Conservation (phyloP, 768 basidiomycete species). For the Mycena filopes region DNA sequence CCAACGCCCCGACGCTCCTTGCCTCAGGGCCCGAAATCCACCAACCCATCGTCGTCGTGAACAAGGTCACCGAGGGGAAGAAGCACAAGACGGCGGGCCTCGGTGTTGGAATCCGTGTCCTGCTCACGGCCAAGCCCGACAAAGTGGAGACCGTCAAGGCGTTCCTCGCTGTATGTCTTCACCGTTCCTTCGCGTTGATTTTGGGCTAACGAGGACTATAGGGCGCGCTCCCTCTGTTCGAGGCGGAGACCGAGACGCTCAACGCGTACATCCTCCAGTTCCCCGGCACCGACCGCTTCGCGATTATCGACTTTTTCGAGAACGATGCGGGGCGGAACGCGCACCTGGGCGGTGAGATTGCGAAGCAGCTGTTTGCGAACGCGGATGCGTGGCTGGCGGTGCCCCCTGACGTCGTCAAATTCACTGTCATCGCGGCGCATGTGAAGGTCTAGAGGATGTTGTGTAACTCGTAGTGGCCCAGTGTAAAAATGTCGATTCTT, state of each 20-base stretch:
- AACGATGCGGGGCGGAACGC: constrained; percentile 44
- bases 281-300: constrained; percentile 48
- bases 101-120: constrained; percentile 44
- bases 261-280: constrained; percentile 53
- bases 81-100: constrained; percentile 40
- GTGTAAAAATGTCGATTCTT: not conserved
- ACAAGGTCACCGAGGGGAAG: constrained; percentile 38
- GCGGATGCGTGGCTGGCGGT: constrained; percentile 44
- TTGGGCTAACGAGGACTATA: constrained; percentile 4
- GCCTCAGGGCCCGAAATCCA: constrained; percentile 41
- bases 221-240: constrained; percentile 47
- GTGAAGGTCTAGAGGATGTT: constrained; percentile 32
- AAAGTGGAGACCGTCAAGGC: constrained; percentile 47
- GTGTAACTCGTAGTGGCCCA: not conserved
- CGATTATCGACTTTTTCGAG: constrained; percentile 50
- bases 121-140: constrained; percentile 48
- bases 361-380: constrained; percentile 45
- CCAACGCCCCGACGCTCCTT: constrained; percentile 44
- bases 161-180: constrained; percentile 47
- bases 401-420: constrained; percentile 43
- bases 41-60: constrained; percentile 43
- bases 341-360: constrained; percentile 49
- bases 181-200: not conserved
- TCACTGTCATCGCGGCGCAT: constrained; percentile 49
- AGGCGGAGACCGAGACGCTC: constrained; percentile 46